Conservation (phyloP, 495 filamentous ascomycete genomes). For the Alectoria sarmentosa region DNA sequence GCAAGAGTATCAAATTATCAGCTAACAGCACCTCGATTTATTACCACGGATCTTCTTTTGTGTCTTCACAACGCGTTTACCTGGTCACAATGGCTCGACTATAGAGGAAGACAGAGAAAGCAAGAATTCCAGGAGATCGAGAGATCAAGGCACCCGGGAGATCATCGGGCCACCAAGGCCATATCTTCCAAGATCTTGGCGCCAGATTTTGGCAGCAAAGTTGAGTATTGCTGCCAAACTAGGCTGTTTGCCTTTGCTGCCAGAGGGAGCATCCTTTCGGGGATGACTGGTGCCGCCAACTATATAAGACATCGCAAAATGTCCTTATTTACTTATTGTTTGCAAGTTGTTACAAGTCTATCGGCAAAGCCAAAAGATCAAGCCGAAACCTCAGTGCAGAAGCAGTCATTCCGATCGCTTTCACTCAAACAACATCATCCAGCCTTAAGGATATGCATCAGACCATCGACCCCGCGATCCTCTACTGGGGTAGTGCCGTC, state of each 20-base stretch:
- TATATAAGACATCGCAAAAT: background rate
- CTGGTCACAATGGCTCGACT: background rate
- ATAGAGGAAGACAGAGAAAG: background rate
- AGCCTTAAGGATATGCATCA: conserved; percentile 20
- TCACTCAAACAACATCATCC: background rate
- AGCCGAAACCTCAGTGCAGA: background rate
- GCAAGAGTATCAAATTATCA: background rate
- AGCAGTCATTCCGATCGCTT: background rate
- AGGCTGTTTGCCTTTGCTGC: background rate
- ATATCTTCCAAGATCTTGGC: background rate
- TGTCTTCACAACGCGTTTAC: background rate
- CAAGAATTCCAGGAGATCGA: background rate
- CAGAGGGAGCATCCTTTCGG: background rate
- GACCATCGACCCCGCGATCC: conserved; percentile 39
- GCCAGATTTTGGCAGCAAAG: conserved; percentile 16
- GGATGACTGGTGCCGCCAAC: background rate
- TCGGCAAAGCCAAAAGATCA: background rate
- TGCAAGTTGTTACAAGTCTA: too few species aligned
- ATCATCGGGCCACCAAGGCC: too few species aligned
- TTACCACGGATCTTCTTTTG: background rate
- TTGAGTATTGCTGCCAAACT: conserved; percentile 6
- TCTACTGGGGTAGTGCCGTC: conserved; percentile 41
- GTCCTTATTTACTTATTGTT: too few species aligned
- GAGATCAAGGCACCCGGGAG: background rate
- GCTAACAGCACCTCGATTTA: background rate